phyloP scores from a whole-genome alignment of 805 yeast genomes.

The Yamadazyma olivae region DNA sequence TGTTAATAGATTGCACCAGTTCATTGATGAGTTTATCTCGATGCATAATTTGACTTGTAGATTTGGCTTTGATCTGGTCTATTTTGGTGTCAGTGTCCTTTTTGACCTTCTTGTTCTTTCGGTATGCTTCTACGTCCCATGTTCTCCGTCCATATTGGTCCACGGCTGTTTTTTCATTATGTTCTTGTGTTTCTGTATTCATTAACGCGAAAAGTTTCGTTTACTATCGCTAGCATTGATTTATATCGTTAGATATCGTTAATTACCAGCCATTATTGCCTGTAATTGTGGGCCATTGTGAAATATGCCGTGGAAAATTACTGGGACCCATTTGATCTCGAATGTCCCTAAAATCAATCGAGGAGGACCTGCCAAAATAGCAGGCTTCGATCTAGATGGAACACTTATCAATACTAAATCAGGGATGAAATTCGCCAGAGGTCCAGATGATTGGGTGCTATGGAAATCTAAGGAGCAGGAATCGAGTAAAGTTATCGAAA shows the following conservation, averaged over 20 bases:
- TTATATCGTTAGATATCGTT: too few relatives aligned
- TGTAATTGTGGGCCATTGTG: background rate
- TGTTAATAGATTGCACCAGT: slow-evolving; percentile 31
- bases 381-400: slow-evolving; percentile 84
- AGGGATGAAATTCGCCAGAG: slow-evolving; percentile 54
- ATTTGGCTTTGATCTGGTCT: slow-evolving; percentile 7
- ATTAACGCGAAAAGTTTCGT: too few relatives aligned
- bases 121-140: slow-evolving; percentile 72
- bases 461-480: slow-evolving; percentile 13
- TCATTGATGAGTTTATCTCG: slow-evolving; percentile 27
- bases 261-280: background rate
- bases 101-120: slow-evolving; percentile 25
- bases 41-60: slow-evolving; percentile 21
- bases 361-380: slow-evolving; percentile 35
- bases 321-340: slow-evolving; percentile 44
- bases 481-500: slow-evolving; percentile 14
- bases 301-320: slow-evolving; percentile 14
- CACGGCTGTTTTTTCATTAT: slow-evolving; percentile 8
- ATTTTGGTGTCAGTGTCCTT: slow-evolving; percentile 3
- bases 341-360: slow-evolving; percentile 6
- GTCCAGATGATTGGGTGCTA: slow-evolving; percentile 73
- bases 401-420: slow-evolving; percentile 70
- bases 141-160: slow-evolving; percentile 62
- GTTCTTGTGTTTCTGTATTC: too few relatives aligned
- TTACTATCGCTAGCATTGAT: too few relatives aligned